A percentile compares a stretch with the other conserved stretches of the same genome.
phyloP scores from a whole-genome alignment of 345 rosid genomes.

The Eucalyptus curtisii region DNA sequence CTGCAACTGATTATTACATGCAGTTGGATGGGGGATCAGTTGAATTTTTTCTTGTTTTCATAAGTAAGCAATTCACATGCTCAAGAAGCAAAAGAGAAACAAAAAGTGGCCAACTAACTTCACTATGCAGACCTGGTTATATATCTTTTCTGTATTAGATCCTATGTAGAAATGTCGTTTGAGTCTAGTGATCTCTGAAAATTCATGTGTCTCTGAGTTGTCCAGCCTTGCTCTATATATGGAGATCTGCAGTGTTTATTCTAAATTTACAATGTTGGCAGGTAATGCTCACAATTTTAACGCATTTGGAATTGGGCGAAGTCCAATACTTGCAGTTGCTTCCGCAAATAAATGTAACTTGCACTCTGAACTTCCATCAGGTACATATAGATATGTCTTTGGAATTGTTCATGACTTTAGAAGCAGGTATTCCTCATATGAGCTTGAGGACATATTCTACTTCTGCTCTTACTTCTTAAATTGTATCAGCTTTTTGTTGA shows the following conservation, averaged over 20 bases:
- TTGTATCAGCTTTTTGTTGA: not conserved
- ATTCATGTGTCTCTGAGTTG: not conserved
- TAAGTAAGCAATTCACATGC: not conserved
- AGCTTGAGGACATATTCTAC: not conserved
- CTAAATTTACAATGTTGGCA: slow-evolving; percentile 4
- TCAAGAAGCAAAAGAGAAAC: not conserved
- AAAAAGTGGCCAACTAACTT: not conserved
- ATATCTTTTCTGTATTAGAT: not conserved
- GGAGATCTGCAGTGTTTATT: not conserved
- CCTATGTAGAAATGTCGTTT: not conserved
- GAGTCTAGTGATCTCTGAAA: not conserved
- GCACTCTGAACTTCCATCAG: slow-evolving; percentile 88
- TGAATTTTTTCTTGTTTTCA: not conserved
- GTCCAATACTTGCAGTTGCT: slow-evolving; percentile 61
- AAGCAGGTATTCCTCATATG: not conserved
- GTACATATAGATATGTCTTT: slow-evolving; percentile 14
- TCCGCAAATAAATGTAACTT: slow-evolving; percentile 62
- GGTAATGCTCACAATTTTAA: slow-evolving; percentile 89
- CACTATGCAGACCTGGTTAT: not conserved
- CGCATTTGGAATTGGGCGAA: slow-evolving; percentile 89
- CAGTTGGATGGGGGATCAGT: not conserved
- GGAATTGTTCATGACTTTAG: not conserved
- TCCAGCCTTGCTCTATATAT: not conserved
- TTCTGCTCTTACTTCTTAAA: not conserved
- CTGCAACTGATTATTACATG: not conserved